phyloP scores from a whole-genome alignment of 305 asterid genomes.

The Solanum hybrid region DNA sequence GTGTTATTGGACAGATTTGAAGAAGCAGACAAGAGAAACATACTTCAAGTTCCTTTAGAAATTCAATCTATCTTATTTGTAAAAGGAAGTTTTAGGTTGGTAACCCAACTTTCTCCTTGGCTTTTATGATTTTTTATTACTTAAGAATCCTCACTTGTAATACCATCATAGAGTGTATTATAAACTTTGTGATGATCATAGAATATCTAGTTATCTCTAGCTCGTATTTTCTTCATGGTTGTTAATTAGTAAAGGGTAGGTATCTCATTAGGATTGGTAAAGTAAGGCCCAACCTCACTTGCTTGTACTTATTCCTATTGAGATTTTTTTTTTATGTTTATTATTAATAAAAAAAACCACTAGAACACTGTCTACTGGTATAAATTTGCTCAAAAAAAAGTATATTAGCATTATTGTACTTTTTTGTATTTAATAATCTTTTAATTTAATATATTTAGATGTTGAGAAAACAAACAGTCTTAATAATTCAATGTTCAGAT shows the following conservation, averaged over 20 bases:
- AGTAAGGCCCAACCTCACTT: neutral
- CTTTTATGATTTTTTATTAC: neutral
- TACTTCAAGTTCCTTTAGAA: no score
- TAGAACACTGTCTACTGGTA: neutral
- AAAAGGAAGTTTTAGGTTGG: neutral
- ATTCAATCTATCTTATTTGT: no score
- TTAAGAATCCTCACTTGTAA: neutral
- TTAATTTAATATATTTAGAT: no score
- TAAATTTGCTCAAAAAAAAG: neutral
- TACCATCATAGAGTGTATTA: neutral
- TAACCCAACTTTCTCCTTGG: neutral
- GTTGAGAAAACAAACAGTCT: neutral
- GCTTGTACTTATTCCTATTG: neutral
- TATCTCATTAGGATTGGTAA: neutral
- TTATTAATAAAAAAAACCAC: no score
- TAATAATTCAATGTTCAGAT: neutral
- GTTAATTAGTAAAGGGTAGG: neutral
- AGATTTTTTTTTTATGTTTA: neutral
- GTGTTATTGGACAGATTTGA: neutral
- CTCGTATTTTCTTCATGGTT: neutral
- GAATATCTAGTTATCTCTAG: neutral
- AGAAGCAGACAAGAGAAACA: neutral
- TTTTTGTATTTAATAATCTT: neutral
- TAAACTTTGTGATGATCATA: neutral
- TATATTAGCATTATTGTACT: neutral